phyloP scores from a whole-genome alignment of 345 rosid species.

The Bretschneidera sinensis region DNA sequence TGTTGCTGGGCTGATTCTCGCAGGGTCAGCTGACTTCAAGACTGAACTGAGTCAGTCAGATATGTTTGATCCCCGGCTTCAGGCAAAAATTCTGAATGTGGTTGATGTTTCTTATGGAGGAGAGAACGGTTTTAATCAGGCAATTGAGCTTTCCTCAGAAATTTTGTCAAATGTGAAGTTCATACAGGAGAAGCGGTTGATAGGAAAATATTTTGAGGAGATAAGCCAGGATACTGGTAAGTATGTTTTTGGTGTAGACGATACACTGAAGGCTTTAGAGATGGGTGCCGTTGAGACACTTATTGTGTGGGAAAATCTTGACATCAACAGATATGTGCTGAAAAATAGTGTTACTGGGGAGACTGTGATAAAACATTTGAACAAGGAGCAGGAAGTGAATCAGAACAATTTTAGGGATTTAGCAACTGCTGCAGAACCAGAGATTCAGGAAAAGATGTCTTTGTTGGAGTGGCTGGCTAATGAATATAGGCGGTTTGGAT shows the following conservation, averaged over 20 bases:
- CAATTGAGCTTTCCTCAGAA: constrained; percentile 65
- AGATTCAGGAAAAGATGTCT: constrained; percentile 44
- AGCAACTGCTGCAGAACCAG: constrained; percentile 37
- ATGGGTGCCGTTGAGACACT: constrained; percentile 69
- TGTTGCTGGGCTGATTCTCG: constrained; percentile 59
- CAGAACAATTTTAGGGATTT: constrained; percentile 45
- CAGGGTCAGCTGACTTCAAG: constrained; percentile 76
- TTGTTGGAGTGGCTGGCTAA: constrained; percentile 73
- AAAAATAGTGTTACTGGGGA: constrained; percentile 44
- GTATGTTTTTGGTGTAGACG: constrained; percentile 68
- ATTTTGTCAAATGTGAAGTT: constrained; percentile 63
- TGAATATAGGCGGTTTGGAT: constrained; percentile 57
- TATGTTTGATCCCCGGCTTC: constrained; percentile 73
- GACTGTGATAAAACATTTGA: constrained; percentile 39
- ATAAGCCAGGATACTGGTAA: constrained; percentile 74
- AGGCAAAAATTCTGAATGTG: constrained; percentile 62
- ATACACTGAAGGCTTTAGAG: constrained; percentile 59
- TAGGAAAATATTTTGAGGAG: constrained; percentile 71
- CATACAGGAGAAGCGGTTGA: constrained; percentile 68
- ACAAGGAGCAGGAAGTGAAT: constrained; percentile 56
- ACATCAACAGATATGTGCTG: constrained; percentile 41
- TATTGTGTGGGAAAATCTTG: constrained; percentile 71
- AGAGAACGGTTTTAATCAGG: constrained; percentile 74
- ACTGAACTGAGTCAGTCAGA: constrained; percentile 73
- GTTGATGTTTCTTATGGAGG: constrained; percentile 75